Percentiles rank a stretch among this genome's conserved stretches.
Conservation (phyloP, 805 yeast genomes). For the Dipodascus albidus region DNA sequence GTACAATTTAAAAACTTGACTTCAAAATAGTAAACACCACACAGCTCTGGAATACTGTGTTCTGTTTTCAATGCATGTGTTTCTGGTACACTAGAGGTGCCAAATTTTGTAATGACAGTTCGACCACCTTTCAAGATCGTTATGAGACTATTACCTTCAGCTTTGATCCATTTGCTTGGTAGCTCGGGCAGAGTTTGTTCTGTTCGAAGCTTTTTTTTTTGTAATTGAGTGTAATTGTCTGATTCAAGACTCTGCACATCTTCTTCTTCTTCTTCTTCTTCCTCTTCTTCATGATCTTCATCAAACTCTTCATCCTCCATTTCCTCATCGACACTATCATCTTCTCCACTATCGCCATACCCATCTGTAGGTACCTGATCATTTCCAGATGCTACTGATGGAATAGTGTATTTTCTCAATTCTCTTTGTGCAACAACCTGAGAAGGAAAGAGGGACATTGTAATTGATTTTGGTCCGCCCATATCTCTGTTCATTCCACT, state of each 20-base stretch:
- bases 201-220: neutral
- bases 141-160: neutral
- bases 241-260: neutral
- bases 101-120: constrained; percentile 1
- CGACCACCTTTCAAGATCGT: neutral
- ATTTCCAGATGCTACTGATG: neutral
- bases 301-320: neutral
- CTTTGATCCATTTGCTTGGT: neutral
- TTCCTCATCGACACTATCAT: neutral
- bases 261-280: neutral
- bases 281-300: neutral
- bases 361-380: neutral
- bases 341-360: neutral
- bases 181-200: neutral
- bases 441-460: neutral
- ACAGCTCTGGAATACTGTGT: constrained; percentile 26
- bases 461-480: neutral
- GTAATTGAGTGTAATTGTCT: neutral
- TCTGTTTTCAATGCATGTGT: constrained; percentile 24
- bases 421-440: neutral
- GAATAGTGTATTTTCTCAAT: neutral
- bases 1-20: constrained; percentile 23
- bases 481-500: neutral
- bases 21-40: constrained; percentile 43
- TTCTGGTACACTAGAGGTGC: constrained; percentile 5